phyloP scores from a whole-genome alignment of 169 alveolate genomes.

The Plasmodium yoelii region DNA sequence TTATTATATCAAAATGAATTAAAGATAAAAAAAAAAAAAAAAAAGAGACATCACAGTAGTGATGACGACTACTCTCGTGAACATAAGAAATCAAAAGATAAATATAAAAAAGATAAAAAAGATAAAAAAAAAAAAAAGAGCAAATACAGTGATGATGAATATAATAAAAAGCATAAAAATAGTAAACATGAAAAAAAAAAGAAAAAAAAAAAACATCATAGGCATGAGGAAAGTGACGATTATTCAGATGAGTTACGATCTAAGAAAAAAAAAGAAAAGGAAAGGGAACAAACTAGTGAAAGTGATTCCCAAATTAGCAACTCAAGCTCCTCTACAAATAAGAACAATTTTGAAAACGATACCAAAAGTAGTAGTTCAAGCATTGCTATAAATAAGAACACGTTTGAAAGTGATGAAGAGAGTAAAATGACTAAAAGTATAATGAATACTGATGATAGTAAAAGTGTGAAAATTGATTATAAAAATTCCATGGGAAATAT shows the following conservation, averaged over 20 bases:
- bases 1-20: conserved; percentile 47
- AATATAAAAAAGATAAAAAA: background rate
- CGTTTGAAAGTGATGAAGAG: background rate
- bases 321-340: background rate
- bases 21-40: conserved; percentile 22
- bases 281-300: background rate
- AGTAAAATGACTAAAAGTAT: background rate
- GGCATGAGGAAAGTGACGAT: conserved; percentile 5
- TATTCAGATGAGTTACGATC: background rate
- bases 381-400: too few species aligned
- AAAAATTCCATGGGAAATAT: conserved; percentile 12
- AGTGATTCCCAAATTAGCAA: background rate
- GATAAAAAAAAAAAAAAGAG: conserved; percentile 8
- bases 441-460: background rate
- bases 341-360: conserved; percentile 5
- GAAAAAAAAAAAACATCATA: conserved; percentile 2
- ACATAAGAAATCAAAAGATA: background rate
- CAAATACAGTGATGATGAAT: conserved; percentile 29
- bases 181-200: conserved; percentile 18
- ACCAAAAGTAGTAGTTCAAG: background rate
- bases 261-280: conserved; percentile 10
- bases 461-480: too few species aligned
- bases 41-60: background rate
- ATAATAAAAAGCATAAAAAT: conserved; percentile 9
- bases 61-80: conserved; percentile 4